Percentiles rank a stretch among this genome's conserved stretches.
Evolutionary conservation across 371 early-diverging fungal genomes (phyloP).

Genomic region (Mortierella sp.): DNA sequence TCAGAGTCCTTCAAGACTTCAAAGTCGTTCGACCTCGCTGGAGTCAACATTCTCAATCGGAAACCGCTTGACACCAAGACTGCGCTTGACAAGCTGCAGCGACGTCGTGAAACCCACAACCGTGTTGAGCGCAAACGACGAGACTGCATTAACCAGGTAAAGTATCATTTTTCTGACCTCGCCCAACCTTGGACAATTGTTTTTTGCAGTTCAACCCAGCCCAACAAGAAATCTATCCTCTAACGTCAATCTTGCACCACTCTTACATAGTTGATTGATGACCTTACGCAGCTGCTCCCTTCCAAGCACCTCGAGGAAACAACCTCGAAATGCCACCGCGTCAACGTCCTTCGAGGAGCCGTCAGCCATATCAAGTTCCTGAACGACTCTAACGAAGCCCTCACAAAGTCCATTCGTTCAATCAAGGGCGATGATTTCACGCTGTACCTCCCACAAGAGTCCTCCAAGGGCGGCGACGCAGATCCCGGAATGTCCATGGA

Average conservation of each 20-base stretch:
- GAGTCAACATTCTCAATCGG: conserved; percentile 72
- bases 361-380: conserved; percentile 56
- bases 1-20: conserved; percentile 53
- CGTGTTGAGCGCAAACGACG: conserved; percentile 81
- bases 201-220: not conserved
- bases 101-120: conserved; percentile 82
- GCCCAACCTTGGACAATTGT: not conserved
- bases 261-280: conserved; percentile 41
- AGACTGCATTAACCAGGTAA: conserved; percentile 77
- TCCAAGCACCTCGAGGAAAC: conserved; percentile 53
- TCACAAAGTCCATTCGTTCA: conserved; percentile 18
- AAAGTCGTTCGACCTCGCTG: conserved; percentile 48
- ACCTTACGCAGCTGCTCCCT: conserved; percentile 48
- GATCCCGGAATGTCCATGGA: conserved; percentile 30
- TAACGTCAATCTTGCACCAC: not conserved
- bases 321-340: conserved; percentile 57
- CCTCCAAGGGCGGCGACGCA: not conserved
- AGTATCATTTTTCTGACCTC: not conserved
- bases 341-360: conserved; percentile 57
- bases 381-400: conserved; percentile 20
- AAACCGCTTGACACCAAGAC: conserved; percentile 76
- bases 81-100: conserved; percentile 78
- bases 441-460: not conserved
- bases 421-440: conserved; percentile 23
- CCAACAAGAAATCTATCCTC: not conserved